Evolutionary conservation across 1,284 basidiomycete species (phyloP).

Genomic region (Dichomitus squalens): DNA sequence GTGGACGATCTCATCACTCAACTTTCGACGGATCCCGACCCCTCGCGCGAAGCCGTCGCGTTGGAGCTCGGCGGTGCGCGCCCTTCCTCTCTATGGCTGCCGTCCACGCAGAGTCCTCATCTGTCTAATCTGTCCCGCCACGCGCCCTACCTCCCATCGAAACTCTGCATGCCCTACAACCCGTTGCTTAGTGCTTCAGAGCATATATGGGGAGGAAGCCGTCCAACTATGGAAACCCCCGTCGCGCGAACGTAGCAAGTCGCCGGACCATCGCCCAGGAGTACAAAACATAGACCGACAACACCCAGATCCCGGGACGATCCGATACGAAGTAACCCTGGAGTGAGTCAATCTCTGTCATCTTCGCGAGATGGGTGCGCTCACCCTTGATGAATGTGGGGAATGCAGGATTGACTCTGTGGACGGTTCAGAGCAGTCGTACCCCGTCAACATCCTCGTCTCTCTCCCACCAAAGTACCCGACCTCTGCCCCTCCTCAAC

Average conservation of each 20-base stretch:
- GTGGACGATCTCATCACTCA: constrained; percentile 42
- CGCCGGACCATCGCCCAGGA: constrained; percentile 23
- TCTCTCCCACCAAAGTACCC: constrained; percentile 80
- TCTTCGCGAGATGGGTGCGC: background rate
- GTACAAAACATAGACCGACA: constrained; percentile 3
- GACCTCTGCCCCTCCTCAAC: constrained; percentile 68
- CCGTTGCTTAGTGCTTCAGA: constrained; percentile 62
- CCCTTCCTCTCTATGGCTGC: constrained; percentile 24
- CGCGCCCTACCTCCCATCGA: background rate
- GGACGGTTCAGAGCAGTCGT: constrained; percentile 1
- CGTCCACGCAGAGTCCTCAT: constrained; percentile 25
- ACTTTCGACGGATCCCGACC: constrained; percentile 50
- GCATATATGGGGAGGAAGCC: constrained; percentile 79
- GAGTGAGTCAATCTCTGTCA: constrained; percentile 37
- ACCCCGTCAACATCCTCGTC: constrained; percentile 62
- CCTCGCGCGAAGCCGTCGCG: constrained; percentile 57
- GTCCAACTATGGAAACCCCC: constrained; percentile 57
- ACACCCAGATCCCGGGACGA: constrained; percentile 32
- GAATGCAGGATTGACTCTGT: constrained; percentile 14
- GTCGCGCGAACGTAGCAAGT: constrained; percentile 5
- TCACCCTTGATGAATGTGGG: background rate
- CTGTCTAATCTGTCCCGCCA: constrained; percentile 10
- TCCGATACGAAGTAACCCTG: constrained; percentile 68
- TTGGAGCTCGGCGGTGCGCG: constrained; percentile 69
- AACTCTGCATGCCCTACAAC: constrained; percentile 2